Evolutionary conservation across 495 filamentous ascomycete genomes (phyloP).

Genomic region (Penicillium canescens): DNA sequence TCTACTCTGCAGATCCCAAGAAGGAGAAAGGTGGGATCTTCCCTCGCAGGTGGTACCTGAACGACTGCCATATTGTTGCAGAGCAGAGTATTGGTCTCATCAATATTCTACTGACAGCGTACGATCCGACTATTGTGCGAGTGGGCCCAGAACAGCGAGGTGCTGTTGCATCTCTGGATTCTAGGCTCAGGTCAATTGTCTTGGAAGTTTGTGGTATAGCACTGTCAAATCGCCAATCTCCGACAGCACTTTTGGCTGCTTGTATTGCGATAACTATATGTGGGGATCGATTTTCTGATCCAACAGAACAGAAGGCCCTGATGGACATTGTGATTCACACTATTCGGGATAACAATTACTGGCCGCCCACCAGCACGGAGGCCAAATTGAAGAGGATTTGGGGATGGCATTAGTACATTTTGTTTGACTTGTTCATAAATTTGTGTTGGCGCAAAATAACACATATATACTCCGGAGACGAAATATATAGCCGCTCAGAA

Average conservation of each 20-base stretch:
- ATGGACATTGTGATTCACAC: conserved; percentile 17
- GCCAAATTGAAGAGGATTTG: conserved; percentile 6
- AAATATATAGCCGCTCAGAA: too few species aligned
- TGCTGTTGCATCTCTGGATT: conserved; percentile 10
- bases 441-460: neutral
- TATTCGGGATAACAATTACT: conserved; percentile 14
- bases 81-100: conserved; percentile 36
- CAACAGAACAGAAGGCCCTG: conserved; percentile 18
- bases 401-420: neutral
- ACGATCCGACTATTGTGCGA: conserved; percentile 33
- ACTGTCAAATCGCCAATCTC: conserved; percentile 19
- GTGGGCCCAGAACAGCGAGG: conserved; percentile 22
- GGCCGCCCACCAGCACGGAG: conserved; percentile 5
- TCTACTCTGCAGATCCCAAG: conserved; percentile 12
- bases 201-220: conserved; percentile 27
- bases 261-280: conserved; percentile 26
- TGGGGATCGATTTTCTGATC: conserved; percentile 21
- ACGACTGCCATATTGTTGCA: conserved; percentile 32
- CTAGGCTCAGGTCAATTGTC: conserved; percentile 18
- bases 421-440: neutral
- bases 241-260: conserved; percentile 22
- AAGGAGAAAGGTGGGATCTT: conserved; percentile 19
- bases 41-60: conserved; percentile 35
- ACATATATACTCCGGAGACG: too few species aligned
- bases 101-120: conserved; percentile 34